Conservation (phyloP, 2,329 filamentous ascomycete genomes). For the Monilinia polystroma region DNA sequence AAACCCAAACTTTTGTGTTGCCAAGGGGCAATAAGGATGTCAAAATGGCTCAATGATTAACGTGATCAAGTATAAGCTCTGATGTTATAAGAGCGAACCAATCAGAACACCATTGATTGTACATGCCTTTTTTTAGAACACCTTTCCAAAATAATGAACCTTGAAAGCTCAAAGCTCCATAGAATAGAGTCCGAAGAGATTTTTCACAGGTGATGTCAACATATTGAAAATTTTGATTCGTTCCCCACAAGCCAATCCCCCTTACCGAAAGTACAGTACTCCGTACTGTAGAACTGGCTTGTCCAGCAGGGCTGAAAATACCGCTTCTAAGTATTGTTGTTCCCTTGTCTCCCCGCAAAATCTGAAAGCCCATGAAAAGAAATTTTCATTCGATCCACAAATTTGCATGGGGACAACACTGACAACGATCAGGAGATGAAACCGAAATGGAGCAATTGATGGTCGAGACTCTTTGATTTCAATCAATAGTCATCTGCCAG, state of each 20-base stretch:
- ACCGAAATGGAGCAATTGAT: constrained; percentile 3
- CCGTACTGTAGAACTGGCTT: too few species aligned
- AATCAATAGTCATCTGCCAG: constrained; percentile 14
- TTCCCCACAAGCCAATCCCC: constrained; percentile 11
- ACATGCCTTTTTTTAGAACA: neutral
- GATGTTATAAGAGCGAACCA: neutral
- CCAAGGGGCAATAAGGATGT: neutral
- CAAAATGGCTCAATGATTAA: neutral
- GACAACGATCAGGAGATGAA: constrained; percentile 14
- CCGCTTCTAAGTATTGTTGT: neutral
- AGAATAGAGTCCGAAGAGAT: constrained; percentile 3
- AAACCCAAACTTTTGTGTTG: neutral
- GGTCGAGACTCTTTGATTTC: constrained; percentile 5
- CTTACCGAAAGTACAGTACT: neutral
- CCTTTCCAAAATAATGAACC: neutral
- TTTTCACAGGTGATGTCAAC: constrained; percentile 8
- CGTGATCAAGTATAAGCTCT: neutral
- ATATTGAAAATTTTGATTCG: constrained; percentile 9
- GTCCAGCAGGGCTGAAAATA: constrained; percentile 16
- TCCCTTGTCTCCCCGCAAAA: constrained; percentile 19
- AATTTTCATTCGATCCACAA: constrained; percentile 18
- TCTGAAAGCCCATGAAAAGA: constrained; percentile 9
- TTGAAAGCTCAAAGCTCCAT: constrained; percentile 1
- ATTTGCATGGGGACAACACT: constrained; percentile 3
- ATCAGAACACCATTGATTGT: neutral